Evolutionary conservation across 106 monocot genomes (phyloP), one percentile per base, ranked within the genome.

Genomic region (Hemerocallis citrina): DNA sequence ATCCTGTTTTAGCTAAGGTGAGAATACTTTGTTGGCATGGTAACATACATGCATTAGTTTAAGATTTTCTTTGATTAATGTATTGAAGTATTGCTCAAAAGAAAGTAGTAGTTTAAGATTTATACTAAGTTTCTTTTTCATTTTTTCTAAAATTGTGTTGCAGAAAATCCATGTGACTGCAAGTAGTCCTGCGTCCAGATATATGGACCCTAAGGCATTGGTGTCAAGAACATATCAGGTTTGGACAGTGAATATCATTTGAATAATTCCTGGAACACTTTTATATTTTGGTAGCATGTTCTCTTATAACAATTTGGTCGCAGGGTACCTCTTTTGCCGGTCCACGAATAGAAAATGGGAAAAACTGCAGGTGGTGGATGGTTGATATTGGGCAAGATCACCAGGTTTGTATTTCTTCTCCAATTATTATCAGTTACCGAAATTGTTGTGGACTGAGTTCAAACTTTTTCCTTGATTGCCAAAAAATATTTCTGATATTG

Each of bases 1-100:
- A 98, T 79, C 96, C 96, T 75, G 76, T 92, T 74, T 64, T 92
- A 66, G 52, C 87, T 16, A 98, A 92, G 84, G 96, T 88, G 63
- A 67, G 52, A 30, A 10, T 13, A 44, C 19, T 57, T 6, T 30
- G 2, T 41, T 38, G 39, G 11, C 22, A 7, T 31, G 4, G 20
- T 34, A 23, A 55, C 28, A 12, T 25, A 24, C 21, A 68, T 55
- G 15, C 7, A n/a, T 66, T 62, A 8, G 17, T 59, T 20, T 14
- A 39, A 42, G 15, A 19, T 5, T 61, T 23, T 30, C n/a, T n/a
- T n/a, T n/a, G n/a, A n/a, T n/a, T n/a, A n/a, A n/a, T n/a, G n/a
- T n/a, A n/a, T n/a, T n/a, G n/a, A n/a, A n/a, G n/a, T n/a, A n/a
- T n/a, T n/a, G n/a, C n/a, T n/a, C n/a, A n/a, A n/a, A n/a, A n/a